A percentile compares a stretch with the other conserved stretches of the same genome.
Evolutionary conservation across 2,329 filamentous ascomycete species (phyloP).

Genomic region (Endocalyx cinctus): DNA sequence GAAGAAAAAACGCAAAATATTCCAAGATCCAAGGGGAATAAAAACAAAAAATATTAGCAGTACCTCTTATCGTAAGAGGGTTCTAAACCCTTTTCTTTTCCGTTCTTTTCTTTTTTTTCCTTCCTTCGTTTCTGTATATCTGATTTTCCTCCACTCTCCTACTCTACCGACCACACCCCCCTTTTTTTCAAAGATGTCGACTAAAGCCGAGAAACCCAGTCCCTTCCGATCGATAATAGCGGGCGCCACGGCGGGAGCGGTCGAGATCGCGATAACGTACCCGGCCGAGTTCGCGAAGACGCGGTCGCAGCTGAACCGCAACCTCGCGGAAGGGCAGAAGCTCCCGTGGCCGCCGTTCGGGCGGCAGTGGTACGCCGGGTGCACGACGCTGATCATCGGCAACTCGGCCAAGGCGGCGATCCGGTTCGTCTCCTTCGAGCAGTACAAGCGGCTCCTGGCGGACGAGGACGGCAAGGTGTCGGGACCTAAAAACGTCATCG

Average conservation of each 20-base stretch:
- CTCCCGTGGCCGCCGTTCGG: constrained; percentile 94
- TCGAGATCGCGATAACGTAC: constrained; percentile 87
- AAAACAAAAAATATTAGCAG: no score
- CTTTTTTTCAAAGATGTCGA: no score
- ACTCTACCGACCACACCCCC: no score
- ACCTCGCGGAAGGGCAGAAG: constrained; percentile 76
- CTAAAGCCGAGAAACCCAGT: constrained; percentile 57
- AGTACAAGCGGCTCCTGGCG: constrained; percentile 78
- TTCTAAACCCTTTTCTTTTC: no score
- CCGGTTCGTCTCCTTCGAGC: constrained; percentile 92
- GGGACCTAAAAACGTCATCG: constrained; percentile 84
- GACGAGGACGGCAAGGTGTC: constrained; percentile 85
- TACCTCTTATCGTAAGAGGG: no score
- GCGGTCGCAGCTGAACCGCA: constrained; percentile 84
- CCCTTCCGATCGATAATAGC: constrained; percentile 85
- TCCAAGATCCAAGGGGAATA: no score
- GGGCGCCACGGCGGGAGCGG: constrained; percentile 85
- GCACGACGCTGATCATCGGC: constrained; percentile 92
- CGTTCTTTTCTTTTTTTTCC: no score
- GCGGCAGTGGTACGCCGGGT: constrained; percentile 93
- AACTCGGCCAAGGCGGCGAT: constrained; percentile 97
- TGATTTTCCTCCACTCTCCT: no score
- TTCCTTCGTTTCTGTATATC: no score
- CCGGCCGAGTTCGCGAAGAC: constrained; percentile 92
- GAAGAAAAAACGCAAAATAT: no score